Conservation (phyloP, 768 basidiomycete species). For the Calvatia gigantea region DNA sequence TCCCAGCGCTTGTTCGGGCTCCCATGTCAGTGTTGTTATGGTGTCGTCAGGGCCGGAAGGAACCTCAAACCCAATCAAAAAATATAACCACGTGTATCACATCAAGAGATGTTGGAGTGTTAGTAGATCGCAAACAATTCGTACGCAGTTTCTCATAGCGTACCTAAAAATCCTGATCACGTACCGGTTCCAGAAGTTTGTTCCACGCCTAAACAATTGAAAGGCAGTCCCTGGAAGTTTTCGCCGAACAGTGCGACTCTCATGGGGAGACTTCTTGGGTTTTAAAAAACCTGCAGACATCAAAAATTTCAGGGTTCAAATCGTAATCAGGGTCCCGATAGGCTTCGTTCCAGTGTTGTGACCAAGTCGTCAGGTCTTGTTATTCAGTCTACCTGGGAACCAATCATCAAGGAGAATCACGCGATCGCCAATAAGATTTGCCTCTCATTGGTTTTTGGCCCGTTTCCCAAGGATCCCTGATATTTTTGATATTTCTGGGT, state of each 20-base stretch:
- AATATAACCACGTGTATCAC: conserved; percentile 11
- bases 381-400: background rate
- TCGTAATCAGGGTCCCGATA: background rate
- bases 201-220: background rate
- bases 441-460: background rate
- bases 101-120: background rate
- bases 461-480: conserved; percentile 6
- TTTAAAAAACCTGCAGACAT: conserved; percentile 7
- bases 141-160: background rate
- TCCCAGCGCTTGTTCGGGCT: too few species aligned
- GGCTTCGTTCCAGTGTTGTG: conserved; percentile 5
- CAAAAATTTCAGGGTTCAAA: conserved; percentile 7
- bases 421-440: conserved; percentile 12
- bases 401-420: conserved; percentile 2
- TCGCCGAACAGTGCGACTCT: background rate
- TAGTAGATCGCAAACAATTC: background rate
- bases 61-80: conserved; percentile 5
- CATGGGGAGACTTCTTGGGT: conserved; percentile 2
- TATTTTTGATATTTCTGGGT: conserved; percentile 9
- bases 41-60: background rate
- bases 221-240: background rate
- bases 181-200: background rate
- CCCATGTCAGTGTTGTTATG: conserved; percentile 11
- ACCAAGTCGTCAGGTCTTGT: background rate
- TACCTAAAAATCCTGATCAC: background rate